phyloP scores from a whole-genome alignment of 768 basidiomycete species.

The Kwoniella heveanensis region DNA sequence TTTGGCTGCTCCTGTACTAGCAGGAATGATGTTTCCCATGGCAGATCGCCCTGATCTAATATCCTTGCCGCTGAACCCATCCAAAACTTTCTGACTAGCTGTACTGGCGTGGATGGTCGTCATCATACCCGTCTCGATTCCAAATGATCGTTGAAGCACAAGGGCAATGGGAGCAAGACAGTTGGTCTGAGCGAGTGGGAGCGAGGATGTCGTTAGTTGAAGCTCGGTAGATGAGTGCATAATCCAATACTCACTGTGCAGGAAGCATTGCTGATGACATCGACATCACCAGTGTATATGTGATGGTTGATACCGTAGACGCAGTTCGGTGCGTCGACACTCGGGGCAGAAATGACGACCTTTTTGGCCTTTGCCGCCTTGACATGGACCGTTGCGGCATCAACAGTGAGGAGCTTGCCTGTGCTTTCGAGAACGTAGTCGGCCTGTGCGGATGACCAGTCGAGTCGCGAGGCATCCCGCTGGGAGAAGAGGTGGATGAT shows the following conservation, averaged over 20 bases:
- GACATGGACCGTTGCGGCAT: constrained; percentile 49
- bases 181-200: constrained; percentile 55
- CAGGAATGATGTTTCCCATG: constrained; percentile 55
- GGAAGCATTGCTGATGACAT: constrained; percentile 54
- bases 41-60: constrained; percentile 49
- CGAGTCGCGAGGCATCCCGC: constrained; percentile 49
- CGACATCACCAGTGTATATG: constrained; percentile 37
- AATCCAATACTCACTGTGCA: constrained; percentile 50
- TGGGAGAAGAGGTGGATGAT: constrained; percentile 49
- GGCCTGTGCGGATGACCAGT: constrained; percentile 51
- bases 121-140: constrained; percentile 56
- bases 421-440: constrained; percentile 55
- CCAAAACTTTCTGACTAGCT: constrained; percentile 54
- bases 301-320: constrained; percentile 55
- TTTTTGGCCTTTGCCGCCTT: constrained; percentile 48
- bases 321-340: constrained; percentile 45
- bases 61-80: constrained; percentile 54
- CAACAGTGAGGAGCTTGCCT: constrained; percentile 52
- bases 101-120: constrained; percentile 57
- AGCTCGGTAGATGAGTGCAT: too few species aligned
- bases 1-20: constrained; percentile 53
- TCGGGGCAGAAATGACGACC: constrained; percentile 56
- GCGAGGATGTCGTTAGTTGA: too few species aligned
- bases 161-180: constrained; percentile 56
- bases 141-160: constrained; percentile 52